Conservation (phyloP, 2,329 filamentous ascomycete species). For the Colletotrichum navitas region DNA sequence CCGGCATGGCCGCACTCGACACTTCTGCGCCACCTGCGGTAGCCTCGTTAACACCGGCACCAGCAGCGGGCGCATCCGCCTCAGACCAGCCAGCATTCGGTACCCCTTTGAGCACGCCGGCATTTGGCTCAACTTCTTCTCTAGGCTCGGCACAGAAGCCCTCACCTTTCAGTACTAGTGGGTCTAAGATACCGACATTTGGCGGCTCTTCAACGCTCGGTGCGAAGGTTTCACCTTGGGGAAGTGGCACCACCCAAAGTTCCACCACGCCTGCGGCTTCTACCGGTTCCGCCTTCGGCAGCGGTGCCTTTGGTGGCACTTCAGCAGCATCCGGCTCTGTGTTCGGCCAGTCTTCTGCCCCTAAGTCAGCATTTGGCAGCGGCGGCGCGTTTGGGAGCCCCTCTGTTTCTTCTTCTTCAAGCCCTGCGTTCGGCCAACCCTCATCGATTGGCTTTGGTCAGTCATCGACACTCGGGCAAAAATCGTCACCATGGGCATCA, state of each 20-base stretch:
- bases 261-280: conserved; percentile 43
- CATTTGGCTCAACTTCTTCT: conserved; percentile 45
- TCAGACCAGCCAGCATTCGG: conserved; percentile 45
- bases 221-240: conserved; percentile 66
- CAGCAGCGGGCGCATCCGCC: conserved; percentile 39
- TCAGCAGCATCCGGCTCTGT: conserved; percentile 55
- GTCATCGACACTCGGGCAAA: conserved; percentile 60
- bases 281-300: conserved; percentile 57
- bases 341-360: conserved; percentile 63
- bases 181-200: conserved; percentile 56
- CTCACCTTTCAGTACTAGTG: conserved; percentile 45
- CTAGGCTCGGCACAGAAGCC: conserved; percentile 56
- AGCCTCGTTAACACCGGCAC: background rate
- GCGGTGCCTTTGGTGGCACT: conserved; percentile 58
- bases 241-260: conserved; percentile 40
- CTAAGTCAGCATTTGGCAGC: conserved; percentile 27
- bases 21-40: conserved; percentile 48
- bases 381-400: conserved; percentile 27
- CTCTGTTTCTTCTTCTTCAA: conserved; percentile 46
- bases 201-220: conserved; percentile 63
- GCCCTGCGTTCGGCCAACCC: conserved; percentile 51
- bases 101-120: conserved; percentile 43
- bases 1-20: conserved; percentile 68
- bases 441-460: conserved; percentile 63
- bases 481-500: conserved; percentile 67